These are phyloP conservation scores for Neoboletus subvelutipes DNA, from an alignment of 768 basidiomycete species.

Conservation along the genomic window DNA sequence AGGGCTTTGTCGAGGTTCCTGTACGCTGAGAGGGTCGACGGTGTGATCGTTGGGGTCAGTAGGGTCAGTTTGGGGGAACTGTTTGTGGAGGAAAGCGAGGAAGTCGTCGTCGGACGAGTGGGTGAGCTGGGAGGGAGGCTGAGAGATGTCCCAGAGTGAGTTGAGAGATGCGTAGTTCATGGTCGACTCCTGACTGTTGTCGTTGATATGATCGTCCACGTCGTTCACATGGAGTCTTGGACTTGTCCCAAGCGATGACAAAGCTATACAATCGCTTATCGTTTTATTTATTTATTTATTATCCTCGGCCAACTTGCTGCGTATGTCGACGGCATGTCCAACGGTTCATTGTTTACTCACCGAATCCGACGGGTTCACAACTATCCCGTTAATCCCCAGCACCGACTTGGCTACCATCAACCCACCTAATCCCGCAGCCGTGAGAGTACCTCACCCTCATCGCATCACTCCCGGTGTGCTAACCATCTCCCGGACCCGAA, in stretches of 20 bases:
- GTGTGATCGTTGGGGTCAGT: conserved; percentile 37
- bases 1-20: conserved; percentile 38
- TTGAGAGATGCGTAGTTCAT: conserved; percentile 42
- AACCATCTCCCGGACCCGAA: background rate
- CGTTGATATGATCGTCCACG: conserved; percentile 1
- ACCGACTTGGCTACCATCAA: background rate
- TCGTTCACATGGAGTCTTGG: background rate
- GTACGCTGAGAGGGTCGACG: conserved; percentile 62
- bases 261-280: background rate
- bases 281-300: conserved; percentile 7
- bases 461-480: no score
- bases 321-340: conserved; percentile 10
- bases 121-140: conserved; percentile 52
- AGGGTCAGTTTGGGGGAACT: conserved; percentile 47
- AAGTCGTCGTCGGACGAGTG: conserved; percentile 76
- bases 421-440: background rate
- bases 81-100: conserved; percentile 73
- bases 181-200: conserved; percentile 9
- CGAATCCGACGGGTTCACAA: background rate
- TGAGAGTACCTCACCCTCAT: background rate
- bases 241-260: conserved; percentile 3
- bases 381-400: background rate
- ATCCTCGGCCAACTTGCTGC: conserved; percentile 7
- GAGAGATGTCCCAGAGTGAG: conserved; percentile 68
- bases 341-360: background rate